Conservation (phyloP, 2,329 filamentous ascomycete species). For the Coniochaeta prunicola region DNA sequence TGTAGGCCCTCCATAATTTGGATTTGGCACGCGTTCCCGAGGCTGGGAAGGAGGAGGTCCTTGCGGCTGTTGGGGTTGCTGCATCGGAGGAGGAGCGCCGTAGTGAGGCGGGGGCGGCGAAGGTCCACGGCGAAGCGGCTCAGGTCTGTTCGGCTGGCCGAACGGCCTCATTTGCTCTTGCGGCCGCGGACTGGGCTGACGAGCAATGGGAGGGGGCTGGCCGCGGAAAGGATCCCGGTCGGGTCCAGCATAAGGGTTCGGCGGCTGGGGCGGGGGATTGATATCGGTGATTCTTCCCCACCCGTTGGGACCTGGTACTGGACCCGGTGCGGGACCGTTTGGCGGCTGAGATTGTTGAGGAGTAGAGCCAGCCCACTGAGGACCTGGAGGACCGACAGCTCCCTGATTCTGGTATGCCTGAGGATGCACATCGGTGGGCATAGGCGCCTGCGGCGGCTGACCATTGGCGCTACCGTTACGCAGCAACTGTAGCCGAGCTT, state of each 20-base stretch:
- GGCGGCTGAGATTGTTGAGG: constrained; percentile 39
- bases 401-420: constrained; percentile 84
- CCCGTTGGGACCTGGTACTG: constrained; percentile 50
- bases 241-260: constrained; percentile 68
- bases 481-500: constrained; percentile 83
- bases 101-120: constrained; percentile 49
- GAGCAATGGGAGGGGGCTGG: constrained; percentile 57
- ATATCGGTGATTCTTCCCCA: constrained; percentile 70
- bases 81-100: constrained; percentile 38
- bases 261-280: constrained; percentile 65
- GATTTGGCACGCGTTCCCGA: constrained; percentile 50
- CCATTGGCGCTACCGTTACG: constrained; percentile 72
- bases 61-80: constrained; percentile 25
- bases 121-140: constrained; percentile 40
- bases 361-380: constrained; percentile 80
- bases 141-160: constrained; percentile 53
- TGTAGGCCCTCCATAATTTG: constrained; percentile 50
- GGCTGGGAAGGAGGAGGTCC: constrained; percentile 30
- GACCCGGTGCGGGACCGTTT: constrained; percentile 42
- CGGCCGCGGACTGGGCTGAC: constrained; percentile 70
- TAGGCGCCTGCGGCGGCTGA: constrained; percentile 68
- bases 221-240: constrained; percentile 63
- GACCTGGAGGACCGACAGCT: constrained; percentile 75
- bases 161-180: constrained; percentile 66
- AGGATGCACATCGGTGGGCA: constrained; percentile 92